Evolutionary conservation across 805 yeast genomes (phyloP), one percentile per base, ranked within the genome.

Genomic region (Saccharomycopsis sp.): DNA sequence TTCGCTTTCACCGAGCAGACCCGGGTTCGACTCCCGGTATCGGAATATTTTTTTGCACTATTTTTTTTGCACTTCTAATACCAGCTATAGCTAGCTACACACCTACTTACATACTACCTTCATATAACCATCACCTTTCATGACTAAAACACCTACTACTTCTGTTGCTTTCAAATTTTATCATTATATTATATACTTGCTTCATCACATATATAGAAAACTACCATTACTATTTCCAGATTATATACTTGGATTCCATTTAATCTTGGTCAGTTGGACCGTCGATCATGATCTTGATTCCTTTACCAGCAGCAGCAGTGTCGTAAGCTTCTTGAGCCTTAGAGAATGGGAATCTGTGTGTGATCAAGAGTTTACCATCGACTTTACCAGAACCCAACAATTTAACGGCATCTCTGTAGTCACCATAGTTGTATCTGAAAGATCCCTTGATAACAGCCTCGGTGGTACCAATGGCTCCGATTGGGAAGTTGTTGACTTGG

Each of bases 21-120:
- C 85, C 86, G 88, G 87, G 88, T 84, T 84, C 88, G 87, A 84
- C 87, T 83, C 88, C 88, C 88, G 86, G 89, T 78, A 82, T 82
- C 87, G 88, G 88, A 83, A 79, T 60, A 60, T 62, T 60, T 61
- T 65, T 67, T 68, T 67, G 20, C 17, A 29, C n/a, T n/a, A n/a
- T n/a, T n/a, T n/a, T 29, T 29, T 29, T 29, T 29, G 38, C 38
- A 29, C 38, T 29, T 29, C 12, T 29, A n/a, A n/a, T n/a, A n/a
- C n/a, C n/a, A n/a, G n/a, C n/a, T n/a, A n/a, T n/a, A n/a, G n/a
- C n/a, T n/a, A n/a, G n/a, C n/a, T n/a, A n/a, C n/a, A n/a, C 38
- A 29, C 12, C 38, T 29, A 29, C 38, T 29, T 5, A 7, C 9
- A 29, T 7, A 29, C 38, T 29, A 29, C 38, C n/a, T n/a, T n/a